Base-by-base conservation (phyloP, 2,329 filamentous ascomycete genomes). In the Cladosporium sp. region DNA sequence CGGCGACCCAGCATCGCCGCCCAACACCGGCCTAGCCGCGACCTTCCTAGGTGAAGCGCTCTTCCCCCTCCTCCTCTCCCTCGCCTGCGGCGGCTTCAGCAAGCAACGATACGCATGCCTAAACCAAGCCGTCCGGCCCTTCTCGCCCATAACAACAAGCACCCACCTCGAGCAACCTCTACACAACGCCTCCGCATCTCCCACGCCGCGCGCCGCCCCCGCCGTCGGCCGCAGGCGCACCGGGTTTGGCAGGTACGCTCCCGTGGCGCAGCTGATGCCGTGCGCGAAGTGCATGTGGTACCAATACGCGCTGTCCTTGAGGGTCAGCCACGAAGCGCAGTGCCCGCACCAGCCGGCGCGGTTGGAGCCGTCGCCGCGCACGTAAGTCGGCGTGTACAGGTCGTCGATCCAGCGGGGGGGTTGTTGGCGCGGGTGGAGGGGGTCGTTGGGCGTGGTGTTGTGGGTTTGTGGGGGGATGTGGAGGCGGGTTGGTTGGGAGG, bases 81-180 rank as follows among this genome's bases (percentile, higher is more conserved):
- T 51, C 5, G 2, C 20, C 13, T 15, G 38, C 47, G 8, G n/a
- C 29, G 7, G 20, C 50, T 54, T 56, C 7, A 51, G 38, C 51
- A 59, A 54, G 38, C 63, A 65, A 79, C 92, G 93, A 74, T 93
- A 93, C 41, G 88, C 88, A 69, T 95, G 89, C 58, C 89, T 78
- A 69, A 92, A 95, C 88, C 88, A 95, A 3, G 88, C 91, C 1
- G 88, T 95, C n/a, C 88, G 88, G 73, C 92, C 91, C 75, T 92
- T 92, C 73, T 92, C 92, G 67, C 84, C 89, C 71, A 86, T 91
- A 37, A 90, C 86, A 30, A 91, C 73, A 11, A 85, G 83, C 58
- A 91, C 85, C 87, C 87, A 91, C 54, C 89, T 85, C 58, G 84
- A 85, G 70, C 87, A 91, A 64, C 82, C 85, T 43, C 85, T 82